Percentiles rank a stretch among this genome's conserved stretches.
phyloP scores from a whole-genome alignment of 768 basidiomycete genomes.

The Tremella yokohamensis region DNA sequence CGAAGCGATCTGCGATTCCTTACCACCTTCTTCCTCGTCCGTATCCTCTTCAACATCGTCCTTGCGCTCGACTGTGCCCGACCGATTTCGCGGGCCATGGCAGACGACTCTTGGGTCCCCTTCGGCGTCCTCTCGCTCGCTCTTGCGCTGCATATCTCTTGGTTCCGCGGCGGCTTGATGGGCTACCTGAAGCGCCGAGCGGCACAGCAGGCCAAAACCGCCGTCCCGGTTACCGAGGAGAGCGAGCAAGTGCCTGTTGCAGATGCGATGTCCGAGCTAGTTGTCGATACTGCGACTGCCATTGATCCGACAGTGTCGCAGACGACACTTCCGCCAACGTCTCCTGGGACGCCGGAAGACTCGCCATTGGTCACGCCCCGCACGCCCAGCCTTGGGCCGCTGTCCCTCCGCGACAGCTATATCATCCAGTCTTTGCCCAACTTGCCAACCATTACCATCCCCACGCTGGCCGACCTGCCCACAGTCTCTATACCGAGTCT shows the following conservation, averaged over 20 bases:
- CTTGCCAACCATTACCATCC: conserved; percentile 16
- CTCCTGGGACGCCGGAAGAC: conserved; percentile 26
- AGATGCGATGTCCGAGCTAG: conserved; percentile 3
- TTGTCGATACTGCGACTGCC: conserved; percentile 6
- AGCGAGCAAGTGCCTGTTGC: not conserved
- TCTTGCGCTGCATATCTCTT: conserved; percentile 58
- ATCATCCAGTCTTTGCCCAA: conserved; percentile 13
- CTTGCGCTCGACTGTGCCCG: conserved; percentile 44
- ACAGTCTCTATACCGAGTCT: conserved; percentile 23
- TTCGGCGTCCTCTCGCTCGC: conserved; percentile 53
- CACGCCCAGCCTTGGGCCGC: conserved; percentile 26
- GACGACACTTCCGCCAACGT: conserved; percentile 1
- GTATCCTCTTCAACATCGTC: conserved; percentile 56
- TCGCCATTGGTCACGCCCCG: conserved; percentile 40
- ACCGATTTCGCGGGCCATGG: conserved; percentile 43
- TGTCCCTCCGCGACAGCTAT: conserved; percentile 22
- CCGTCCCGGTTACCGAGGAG: not conserved
- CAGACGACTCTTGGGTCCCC: conserved; percentile 52
- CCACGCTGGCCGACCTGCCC: conserved; percentile 12
- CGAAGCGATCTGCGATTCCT: conserved; percentile 59
- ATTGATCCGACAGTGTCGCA: conserved; percentile 13
- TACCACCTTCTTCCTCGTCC: conserved; percentile 57
- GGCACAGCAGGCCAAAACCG: conserved; percentile 1
- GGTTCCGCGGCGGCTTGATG: conserved; percentile 59
- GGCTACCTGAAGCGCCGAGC: conserved; percentile 54